Conservation (phyloP, 2,329 filamentous ascomycete species). For the Domatiomyces globalis region DNA sequence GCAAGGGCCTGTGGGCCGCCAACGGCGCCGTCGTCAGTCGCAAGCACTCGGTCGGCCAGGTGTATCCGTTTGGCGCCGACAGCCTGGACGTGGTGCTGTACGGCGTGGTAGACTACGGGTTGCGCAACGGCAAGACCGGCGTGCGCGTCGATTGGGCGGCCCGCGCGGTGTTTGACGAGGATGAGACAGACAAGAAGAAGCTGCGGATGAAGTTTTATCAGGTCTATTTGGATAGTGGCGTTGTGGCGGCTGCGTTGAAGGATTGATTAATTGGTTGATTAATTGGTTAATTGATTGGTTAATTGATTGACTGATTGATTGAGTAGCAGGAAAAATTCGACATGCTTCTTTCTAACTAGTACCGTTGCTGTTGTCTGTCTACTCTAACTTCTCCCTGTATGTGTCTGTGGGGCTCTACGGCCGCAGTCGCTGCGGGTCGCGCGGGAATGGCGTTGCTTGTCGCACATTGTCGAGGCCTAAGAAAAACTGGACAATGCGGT, state of each 20-base stretch:
- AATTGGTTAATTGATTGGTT: too few species aligned
- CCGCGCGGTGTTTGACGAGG: conserved; percentile 17
- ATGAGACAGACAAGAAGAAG: conserved; percentile 3
- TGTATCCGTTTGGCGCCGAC: conserved; percentile 34
- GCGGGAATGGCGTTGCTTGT: conserved; percentile 48
- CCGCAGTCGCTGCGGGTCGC: conserved; percentile 44
- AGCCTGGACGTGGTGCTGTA: conserved; percentile 40
- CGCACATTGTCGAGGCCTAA: conserved; percentile 50
- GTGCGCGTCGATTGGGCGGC: conserved; percentile 40
- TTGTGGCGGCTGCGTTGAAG: conserved; percentile 2
- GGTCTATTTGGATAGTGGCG: conserved; percentile 18
- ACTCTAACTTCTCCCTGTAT: neutral
- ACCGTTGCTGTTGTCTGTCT: too few species aligned
- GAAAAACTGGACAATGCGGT: conserved; percentile 54
- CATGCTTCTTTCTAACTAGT: too few species aligned
- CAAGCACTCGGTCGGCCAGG: conserved; percentile 22
- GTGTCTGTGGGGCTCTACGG: conserved; percentile 25
- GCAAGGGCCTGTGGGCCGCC: conserved; percentile 39
- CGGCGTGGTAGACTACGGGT: conserved; percentile 38
- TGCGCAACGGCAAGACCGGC: conserved; percentile 36
- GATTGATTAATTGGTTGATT: neutral
- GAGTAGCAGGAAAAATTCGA: too few species aligned
- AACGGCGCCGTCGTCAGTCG: conserved; percentile 28
- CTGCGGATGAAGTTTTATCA: conserved; percentile 20
- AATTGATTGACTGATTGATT: too few species aligned